Evolutionary conservation across 2,329 filamentous ascomycete genomes (phyloP).

Genomic region (Colletotrichum costaricense): DNA sequence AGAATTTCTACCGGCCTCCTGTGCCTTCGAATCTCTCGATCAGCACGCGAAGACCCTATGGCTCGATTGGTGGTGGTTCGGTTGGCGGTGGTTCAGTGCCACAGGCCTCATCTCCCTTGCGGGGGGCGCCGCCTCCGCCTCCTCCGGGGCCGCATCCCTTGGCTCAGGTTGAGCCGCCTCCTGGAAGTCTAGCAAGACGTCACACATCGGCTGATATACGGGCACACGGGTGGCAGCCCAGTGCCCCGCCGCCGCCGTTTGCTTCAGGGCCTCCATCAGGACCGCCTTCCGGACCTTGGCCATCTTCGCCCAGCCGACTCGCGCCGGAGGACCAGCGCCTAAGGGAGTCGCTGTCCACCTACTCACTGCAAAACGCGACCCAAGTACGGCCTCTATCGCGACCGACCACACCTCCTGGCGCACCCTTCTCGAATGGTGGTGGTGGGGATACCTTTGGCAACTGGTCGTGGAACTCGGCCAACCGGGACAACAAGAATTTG

Average conservation of each 20-base stretch:
- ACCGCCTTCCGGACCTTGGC: slow-evolving; percentile 62
- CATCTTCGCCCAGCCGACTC: slow-evolving; percentile 63
- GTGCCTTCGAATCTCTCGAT: slow-evolving; percentile 85
- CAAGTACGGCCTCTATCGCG: slow-evolving; percentile 59
- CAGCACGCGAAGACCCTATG: slow-evolving; percentile 82
- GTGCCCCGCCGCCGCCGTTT: slow-evolving; percentile 54
- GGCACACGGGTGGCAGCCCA: slow-evolving; percentile 81
- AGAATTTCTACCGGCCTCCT: slow-evolving; percentile 77
- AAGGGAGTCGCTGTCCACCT: slow-evolving; percentile 67
- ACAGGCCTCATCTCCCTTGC: slow-evolving; percentile 80
- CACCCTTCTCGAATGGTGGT: slow-evolving; percentile 60
- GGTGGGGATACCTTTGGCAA: slow-evolving; percentile 60
- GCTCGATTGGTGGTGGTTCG: slow-evolving; percentile 81
- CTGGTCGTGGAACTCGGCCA: slow-evolving; percentile 68
- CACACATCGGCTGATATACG: slow-evolving; percentile 98
- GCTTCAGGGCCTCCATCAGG: slow-evolving; percentile 63
- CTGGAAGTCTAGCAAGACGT: slow-evolving; percentile 79
- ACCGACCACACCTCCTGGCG: slow-evolving; percentile 64
- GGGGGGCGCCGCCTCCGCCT: slow-evolving; percentile 73
- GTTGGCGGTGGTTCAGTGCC: slow-evolving; percentile 66
- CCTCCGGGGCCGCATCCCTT: slow-evolving; percentile 74
- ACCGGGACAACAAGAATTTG: slow-evolving; percentile 62
- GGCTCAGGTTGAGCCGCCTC: slow-evolving; percentile 70
- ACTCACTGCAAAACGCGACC: slow-evolving; percentile 59
- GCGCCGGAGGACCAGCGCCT: slow-evolving; percentile 65